Evolutionary conservation across 805 yeast species (phyloP).

Genomic region (Spathaspora girioi): DNA sequence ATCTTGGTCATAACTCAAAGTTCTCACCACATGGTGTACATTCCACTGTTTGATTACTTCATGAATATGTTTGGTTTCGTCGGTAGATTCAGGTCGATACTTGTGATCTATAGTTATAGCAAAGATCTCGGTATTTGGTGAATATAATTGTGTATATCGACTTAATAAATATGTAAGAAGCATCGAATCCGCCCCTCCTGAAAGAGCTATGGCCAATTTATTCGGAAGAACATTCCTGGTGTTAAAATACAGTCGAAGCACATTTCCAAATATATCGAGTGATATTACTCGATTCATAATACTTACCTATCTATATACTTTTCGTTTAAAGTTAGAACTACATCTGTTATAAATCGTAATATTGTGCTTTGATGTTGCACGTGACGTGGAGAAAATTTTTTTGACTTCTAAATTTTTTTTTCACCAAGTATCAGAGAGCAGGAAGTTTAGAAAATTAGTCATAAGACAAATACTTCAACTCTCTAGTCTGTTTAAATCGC

Average conservation of each 20-base stretch:
- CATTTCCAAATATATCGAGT: constrained; percentile 7
- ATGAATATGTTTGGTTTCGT: constrained; percentile 48
- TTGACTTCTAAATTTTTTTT: too few relatives aligned
- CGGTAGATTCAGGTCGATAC: constrained; percentile 43
- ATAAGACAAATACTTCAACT: not conserved
- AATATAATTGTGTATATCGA: constrained; percentile 22
- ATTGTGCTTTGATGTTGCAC: not conserved
- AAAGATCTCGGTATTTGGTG: constrained; percentile 25
- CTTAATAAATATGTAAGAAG: constrained; percentile 53
- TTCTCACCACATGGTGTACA: constrained; percentile 26
- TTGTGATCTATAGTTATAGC: constrained; percentile 70
- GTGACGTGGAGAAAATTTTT: not conserved
- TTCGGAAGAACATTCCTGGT: constrained; percentile 16
- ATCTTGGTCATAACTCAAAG: constrained; percentile 18
- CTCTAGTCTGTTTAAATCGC: too few relatives aligned
- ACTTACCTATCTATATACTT: not conserved
- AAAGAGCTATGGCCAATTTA: constrained; percentile 53
- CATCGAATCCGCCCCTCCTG: constrained; percentile 85
- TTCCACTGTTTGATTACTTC: constrained; percentile 29
- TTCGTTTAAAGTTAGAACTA: not conserved
- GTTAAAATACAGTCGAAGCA: constrained; percentile 10
- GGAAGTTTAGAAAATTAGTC: not conserved
- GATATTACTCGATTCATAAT: constrained; percentile 7
- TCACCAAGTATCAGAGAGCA: too few relatives aligned
- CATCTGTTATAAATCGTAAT: too few relatives aligned